phyloP scores from a whole-genome alignment of 345 rosid species.

The Citrus medica region DNA sequence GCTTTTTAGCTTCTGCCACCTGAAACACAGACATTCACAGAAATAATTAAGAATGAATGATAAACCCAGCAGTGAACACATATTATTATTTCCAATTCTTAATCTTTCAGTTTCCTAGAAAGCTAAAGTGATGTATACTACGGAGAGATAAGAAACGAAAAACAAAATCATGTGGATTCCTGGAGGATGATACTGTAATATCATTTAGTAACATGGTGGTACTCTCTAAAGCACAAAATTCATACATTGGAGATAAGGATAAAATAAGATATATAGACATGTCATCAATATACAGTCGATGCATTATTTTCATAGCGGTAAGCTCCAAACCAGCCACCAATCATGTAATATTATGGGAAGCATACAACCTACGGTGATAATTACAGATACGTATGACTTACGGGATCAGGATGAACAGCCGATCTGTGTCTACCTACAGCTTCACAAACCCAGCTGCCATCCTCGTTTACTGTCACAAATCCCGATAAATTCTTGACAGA shows the following conservation, averaged over 20 bases:
- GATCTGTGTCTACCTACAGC: constrained; percentile 40
- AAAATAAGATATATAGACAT: neutral
- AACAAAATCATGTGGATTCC: neutral
- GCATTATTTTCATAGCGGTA: neutral
- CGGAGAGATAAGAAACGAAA: neutral
- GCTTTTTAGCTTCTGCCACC: constrained; percentile 58
- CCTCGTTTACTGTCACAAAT: constrained; percentile 49
- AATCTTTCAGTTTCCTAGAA: neutral
- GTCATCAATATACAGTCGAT: no score
- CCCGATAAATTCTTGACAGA: constrained; percentile 77
- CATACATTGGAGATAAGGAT: neutral
- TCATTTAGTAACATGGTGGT: neutral
- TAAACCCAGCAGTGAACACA: neutral
- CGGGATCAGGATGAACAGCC: constrained; percentile 60
- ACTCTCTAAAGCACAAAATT: neutral
- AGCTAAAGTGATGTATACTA: neutral
- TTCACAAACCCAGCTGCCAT: constrained; percentile 83
- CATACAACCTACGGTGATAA: neutral
- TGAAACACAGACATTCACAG: constrained; percentile 23
- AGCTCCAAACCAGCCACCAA: neutral
- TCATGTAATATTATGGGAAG: neutral
- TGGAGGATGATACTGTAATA: neutral
- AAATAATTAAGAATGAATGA: neutral
- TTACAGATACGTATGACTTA: constrained; percentile 28
- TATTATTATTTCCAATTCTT: no score